Evolutionary conservation across 345 rosid species (phyloP), one percentile per base, ranked within the genome.

Genomic region (Boechera retrofracta): DNA sequence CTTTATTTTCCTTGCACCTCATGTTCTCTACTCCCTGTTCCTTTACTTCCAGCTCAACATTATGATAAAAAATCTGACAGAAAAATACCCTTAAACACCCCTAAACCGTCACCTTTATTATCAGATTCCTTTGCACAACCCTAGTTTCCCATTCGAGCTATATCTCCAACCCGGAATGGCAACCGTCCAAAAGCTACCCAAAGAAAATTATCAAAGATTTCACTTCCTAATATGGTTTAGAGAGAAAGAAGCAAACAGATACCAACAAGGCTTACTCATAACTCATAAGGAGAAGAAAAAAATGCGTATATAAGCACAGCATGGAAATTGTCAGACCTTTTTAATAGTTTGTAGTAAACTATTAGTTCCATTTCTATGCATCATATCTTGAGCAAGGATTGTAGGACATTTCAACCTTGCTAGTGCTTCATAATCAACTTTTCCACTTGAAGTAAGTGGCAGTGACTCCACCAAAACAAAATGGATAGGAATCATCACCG

Each of bases 361-460:
- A 60, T 52, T 58, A 66, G 54, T 42, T 42, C 44, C 66, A 63
- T 54, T 54, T 49, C 38, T 57, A 68, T 73, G 67, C 75, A 67
- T 73, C 64, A 67, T 82, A 76, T 82, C 80, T 62, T 79, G 63
- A 66, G 72, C 76, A 68, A 52, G 79, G n/a, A 38, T 58, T 41
- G 28, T 42, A 47, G 47, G 66, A 77, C 64, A 70, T 33, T 71
- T 67, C 58, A 85, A 76, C 67, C 81, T 69, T 58, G 74, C 83
- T 71, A 95, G 83, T 32, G 69, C 80, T 66, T 84, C 77, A 86
- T 90, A 88, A 82, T 95, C 91, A 81, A 89, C 84, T 86, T 95
- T 95, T 78, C 99, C 97, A 85, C 85, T 87, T 24, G 85, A 80
- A 82, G 94, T 84, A 80, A 78, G 62, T 21, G 99, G 99, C 82